Evolutionary conservation across 495 filamentous ascomycete genomes (phyloP).

Genomic region (Physcia stellaris): DNA sequence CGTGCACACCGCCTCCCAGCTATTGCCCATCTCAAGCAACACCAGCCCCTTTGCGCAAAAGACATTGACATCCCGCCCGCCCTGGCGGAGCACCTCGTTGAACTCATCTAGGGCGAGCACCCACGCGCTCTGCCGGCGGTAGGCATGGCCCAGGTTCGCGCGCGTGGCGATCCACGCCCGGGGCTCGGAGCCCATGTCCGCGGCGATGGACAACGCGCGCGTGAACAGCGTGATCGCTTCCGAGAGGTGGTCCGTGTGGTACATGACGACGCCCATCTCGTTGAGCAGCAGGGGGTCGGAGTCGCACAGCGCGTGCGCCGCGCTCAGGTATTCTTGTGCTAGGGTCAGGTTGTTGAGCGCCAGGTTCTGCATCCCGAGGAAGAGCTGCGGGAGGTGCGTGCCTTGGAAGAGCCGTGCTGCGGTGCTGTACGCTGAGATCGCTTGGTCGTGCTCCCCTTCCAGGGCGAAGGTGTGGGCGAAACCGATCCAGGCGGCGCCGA

Average conservation of each 20-base stretch:
- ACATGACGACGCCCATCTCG: constrained; percentile 87
- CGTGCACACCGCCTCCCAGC: constrained; percentile 51
- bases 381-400: constrained; percentile 90
- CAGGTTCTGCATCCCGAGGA: constrained; percentile 96
- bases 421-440: constrained; percentile 94
- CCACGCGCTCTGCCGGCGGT: constrained; percentile 55
- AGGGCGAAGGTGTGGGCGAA: constrained; percentile 99
- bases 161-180: constrained; percentile 77
- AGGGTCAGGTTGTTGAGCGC: constrained; percentile 88
- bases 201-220: constrained; percentile 59
- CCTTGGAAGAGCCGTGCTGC: constrained; percentile 92
- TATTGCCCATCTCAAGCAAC: constrained; percentile 50
- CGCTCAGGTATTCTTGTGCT: constrained; percentile 88
- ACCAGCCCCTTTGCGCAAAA: constrained; percentile 64
- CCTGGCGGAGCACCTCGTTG: constrained; percentile 64
- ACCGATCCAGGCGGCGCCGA: constrained; percentile 95
- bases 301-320: constrained; percentile 63
- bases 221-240: constrained; percentile 61
- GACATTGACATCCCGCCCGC: constrained; percentile 57
- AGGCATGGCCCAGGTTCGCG: constrained; percentile 79
- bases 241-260: constrained; percentile 71
- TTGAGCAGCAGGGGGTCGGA: constrained; percentile 85
- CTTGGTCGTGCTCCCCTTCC: constrained; percentile 98
- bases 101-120: constrained; percentile 65
- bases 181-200: constrained; percentile 66